Evolutionary conservation across 257 asterid species (phyloP), one percentile per base, ranked within the genome.

Genomic region (Ligustrum vulgare): DNA sequence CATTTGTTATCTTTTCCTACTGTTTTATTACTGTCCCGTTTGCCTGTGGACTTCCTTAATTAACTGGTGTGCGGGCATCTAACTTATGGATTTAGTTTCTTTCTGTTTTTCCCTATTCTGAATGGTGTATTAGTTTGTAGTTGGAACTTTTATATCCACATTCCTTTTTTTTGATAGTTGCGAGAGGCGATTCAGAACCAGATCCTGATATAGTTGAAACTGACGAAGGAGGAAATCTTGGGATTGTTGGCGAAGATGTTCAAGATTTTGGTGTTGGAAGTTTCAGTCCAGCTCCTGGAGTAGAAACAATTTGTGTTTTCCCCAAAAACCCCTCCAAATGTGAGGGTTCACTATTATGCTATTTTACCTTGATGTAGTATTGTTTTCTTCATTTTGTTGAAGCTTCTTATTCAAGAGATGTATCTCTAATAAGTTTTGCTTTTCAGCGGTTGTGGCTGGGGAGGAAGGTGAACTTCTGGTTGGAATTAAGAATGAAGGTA

Each of bases 401-500:
- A 56, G 25, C 2, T 20, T 4, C 65, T 37, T 4, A 13, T 23
- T 31, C 33, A 32, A 65, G 36, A 54, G 66, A 56, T 76, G 43
- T 54, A 25, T 33, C 77, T 74, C 73, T 71, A 9, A 54, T 34
- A 56, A 74, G 73, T 39, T 83, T 64, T 79, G 37, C 8, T 81
- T 70, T 89, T 78, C 92, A 95, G 99, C 74, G 75, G 83, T 93
- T 67, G 79, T 72, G 33, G 97, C 97, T 36, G 99, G 99, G 13
- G 97, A 88, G 87, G 98, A 95, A 73, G 83, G 91, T 47, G 98
- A 91, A 79, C 93, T 95, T 78, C 80, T 95, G 7, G 97, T 93
- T 85, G 99, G 99, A 75, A 72, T 95, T 25, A 89, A 91, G 83
- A 90, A 95, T 80, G 97, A 90, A 25, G 98, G 99, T 95, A 93